Evolutionary conservation across 768 basidiomycete genomes (phyloP), one percentile per base, ranked within the genome.

Genomic region (Hydnum rufescens): DNA sequence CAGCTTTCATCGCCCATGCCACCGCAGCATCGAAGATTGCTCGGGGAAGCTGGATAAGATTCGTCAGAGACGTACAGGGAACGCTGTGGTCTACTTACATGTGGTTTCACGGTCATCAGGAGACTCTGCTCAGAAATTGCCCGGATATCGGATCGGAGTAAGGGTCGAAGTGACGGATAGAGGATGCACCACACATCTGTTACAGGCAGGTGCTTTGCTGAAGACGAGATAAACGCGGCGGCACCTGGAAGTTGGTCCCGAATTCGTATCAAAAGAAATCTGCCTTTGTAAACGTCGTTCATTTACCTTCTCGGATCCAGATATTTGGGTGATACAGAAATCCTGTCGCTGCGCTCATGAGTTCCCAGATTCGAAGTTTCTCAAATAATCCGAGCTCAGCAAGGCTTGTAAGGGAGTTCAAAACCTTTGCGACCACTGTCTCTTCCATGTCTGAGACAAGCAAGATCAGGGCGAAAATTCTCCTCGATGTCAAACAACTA

Each of bases 181-280:
- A 99, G 64, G 39, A 97, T 93, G 60, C 90, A 96, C 93, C 95
- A 97, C 22, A 88, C 79, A 61, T 99, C 95, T 51, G 87, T 89
- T 2, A 71, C 65, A 0, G 82, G 83, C 4, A 99, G 73, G 57
- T 84, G 80, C 42, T 79, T 77, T 2, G 83, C 80, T 5, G 87
- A 82, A 3, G 87, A 79, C 2, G 86, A 80, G 42, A 97, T 80
- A 62, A 99, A 90, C 0, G 86, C 79, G 8, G 78, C 79, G 18
- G 92, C 78, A 23, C 84, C 90, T 93, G 55, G 5, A 23, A 13
- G 13, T 25, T 1, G 0, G 4, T 13, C 4, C 25, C 28, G 13
- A 30, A n/a, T 43, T 2, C 25, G 34, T 13, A 18, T 56, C 6
- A 55, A 30, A 23, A 19, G 30, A 51, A 22, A 16, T 2, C 28